Conservation (phyloP, 805 yeast genomes). For the Myxozyma nipponensis region DNA sequence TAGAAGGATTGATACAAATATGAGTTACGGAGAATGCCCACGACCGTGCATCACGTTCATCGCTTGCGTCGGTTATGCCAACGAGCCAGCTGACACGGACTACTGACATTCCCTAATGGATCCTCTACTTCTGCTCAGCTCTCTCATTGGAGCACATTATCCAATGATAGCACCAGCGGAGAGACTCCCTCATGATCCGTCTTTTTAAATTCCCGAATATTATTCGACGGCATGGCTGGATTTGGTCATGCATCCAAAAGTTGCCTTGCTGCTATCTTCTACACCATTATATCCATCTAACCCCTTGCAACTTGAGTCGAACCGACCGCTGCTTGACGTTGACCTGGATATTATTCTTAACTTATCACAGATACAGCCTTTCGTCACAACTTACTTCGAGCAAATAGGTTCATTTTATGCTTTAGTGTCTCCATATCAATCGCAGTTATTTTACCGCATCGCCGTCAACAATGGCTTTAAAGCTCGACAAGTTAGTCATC, state of each 20-base stretch:
- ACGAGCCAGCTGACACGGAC: too few relatives aligned
- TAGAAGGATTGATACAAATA: conserved; percentile 8
- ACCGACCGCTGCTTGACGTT: conserved; percentile 6
- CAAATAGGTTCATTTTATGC: conserved; percentile 18
- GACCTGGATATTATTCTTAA: conserved; percentile 14
- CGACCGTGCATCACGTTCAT: too few relatives aligned
- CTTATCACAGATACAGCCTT: conserved; percentile 18
- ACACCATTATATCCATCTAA: neutral
- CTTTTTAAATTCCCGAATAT: conserved; percentile 20
- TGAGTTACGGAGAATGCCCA: too few relatives aligned
- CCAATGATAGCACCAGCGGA: too few relatives aligned
- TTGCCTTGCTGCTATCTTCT: conserved; percentile 6
- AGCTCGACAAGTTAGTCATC: conserved; percentile 16
- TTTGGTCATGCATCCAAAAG: conserved; percentile 5
- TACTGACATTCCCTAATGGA: too few relatives aligned
- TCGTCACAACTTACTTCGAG: conserved; percentile 14
- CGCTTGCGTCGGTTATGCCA: too few relatives aligned
- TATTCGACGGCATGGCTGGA: conserved; percentile 22
- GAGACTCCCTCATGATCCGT: conserved; percentile 5
- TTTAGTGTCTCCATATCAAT: conserved; percentile 17
- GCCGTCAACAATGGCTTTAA: conserved; percentile 18
- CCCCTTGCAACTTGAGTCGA: conserved; percentile 9
- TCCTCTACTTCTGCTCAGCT: too few relatives aligned
- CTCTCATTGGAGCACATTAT: neutral
- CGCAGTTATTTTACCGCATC: conserved; percentile 12